Evolutionary conservation across 176 grass and related monocot genomes (phyloP).

Genomic region (Juncus inflexus): DNA sequence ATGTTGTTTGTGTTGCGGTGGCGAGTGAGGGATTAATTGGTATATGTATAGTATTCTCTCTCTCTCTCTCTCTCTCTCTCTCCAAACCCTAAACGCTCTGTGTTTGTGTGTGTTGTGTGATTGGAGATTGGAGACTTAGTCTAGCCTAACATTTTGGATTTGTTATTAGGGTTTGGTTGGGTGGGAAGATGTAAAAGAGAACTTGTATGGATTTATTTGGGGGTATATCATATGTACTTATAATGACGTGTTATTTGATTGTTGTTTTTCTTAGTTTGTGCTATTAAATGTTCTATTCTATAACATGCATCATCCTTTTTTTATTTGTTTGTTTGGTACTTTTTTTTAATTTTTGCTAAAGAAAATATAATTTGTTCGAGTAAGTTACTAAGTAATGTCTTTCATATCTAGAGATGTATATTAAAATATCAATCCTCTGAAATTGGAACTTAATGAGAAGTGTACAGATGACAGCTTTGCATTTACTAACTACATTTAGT

Average conservation of each 20-base stretch:
- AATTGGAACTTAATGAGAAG: no score
- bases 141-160: slow-evolving; percentile 28
- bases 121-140: neutral
- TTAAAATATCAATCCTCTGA: no score
- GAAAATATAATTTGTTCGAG: no score
- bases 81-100: no score
- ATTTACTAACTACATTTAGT: no score
- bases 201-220: slow-evolving; percentile 19
- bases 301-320: neutral
- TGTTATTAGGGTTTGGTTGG: slow-evolving; percentile 23
- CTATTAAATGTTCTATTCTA: neutral
- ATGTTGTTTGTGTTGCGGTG: slow-evolving; percentile 33
- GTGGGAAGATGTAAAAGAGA: slow-evolving; percentile 13
- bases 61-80: neutral
- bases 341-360: no score
- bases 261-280: neutral
- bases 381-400: no score
- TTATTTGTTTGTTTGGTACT: no score
- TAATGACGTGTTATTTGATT: slow-evolving; percentile 17
- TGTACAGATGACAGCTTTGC: no score
- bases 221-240: slow-evolving; percentile 24
- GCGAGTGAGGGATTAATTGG: slow-evolving; percentile 15
- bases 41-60: slow-evolving; percentile 20
- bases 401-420: no score
- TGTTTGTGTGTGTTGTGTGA: no score